Conservation (phyloP, 345 rosid genomes). For the Brassica incana region DNA sequence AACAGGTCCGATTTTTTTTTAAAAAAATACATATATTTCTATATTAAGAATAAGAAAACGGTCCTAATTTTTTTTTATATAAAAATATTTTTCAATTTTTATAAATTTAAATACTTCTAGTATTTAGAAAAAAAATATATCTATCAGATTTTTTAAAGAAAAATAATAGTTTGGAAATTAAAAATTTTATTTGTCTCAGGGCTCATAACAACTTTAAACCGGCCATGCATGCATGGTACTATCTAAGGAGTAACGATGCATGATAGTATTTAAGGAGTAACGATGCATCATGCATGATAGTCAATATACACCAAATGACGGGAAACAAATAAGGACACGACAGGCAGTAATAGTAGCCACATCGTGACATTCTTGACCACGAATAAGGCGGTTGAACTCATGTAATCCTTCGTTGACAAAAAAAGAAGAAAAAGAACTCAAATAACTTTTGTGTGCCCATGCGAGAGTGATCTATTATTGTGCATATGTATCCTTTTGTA, state of each 20-base stretch:
- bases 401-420: neutral
- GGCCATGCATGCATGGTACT: no score
- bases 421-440: neutral
- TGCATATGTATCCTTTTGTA: neutral
- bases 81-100: no score
- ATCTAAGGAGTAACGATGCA: neutral
- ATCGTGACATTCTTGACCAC: slow-evolving; percentile 21
- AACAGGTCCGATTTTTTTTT: neutral
- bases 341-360: slow-evolving; percentile 19
- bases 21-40: no score
- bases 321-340: neutral
- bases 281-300: neutral
- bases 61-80: no score
- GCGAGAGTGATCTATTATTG: slow-evolving; percentile 16
- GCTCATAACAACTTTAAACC: no score
- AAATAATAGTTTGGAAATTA: no score
- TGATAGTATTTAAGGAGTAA: neutral
- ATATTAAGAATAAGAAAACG: no score
- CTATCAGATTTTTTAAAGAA: no score
- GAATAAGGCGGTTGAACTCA: slow-evolving; percentile 7
- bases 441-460: slow-evolving; percentile 9
- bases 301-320: neutral
- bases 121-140: no score
- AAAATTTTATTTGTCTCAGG: no score
- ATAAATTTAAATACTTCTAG: no score